A percentile compares a stretch with the other conserved stretches of the same genome.
Evolutionary conservation across 2,329 filamentous ascomycete species (phyloP).

Genomic region (Pestalotiopsis sp.): DNA sequence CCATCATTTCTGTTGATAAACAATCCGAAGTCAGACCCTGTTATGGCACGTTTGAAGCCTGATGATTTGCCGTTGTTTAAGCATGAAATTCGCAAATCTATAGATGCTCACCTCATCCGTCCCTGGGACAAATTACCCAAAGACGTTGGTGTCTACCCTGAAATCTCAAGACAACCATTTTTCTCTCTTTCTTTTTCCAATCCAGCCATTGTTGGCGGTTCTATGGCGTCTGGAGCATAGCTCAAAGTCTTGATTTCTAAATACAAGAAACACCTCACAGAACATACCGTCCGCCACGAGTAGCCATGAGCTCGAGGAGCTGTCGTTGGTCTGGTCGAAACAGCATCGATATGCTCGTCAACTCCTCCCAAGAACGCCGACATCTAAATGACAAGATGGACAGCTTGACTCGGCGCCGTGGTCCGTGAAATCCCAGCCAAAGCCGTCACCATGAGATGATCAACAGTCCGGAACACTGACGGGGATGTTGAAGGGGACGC

Average conservation of each 20-base stretch:
- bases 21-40: no score
- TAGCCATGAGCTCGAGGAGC: background rate
- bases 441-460: background rate
- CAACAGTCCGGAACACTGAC: conserved; percentile 53
- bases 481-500: conserved; percentile 49
- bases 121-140: no score
- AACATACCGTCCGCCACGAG: background rate
- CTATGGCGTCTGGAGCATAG: background rate
- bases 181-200: background rate
- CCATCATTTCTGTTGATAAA: no score
- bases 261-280: background rate
- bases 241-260: background rate
- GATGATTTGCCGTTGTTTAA: no score
- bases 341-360: no score
- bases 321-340: no score
- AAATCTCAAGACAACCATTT: background rate
- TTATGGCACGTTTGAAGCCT: no score
- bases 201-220: background rate
- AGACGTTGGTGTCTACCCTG: background rate
- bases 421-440: background rate
- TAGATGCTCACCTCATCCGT: no score
- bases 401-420: background rate
- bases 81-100: no score
- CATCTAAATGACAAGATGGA: no score
- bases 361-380: no score